Evolutionary conservation across 768 basidiomycete species (phyloP).

Genomic region (Lactarius trivialis): DNA sequence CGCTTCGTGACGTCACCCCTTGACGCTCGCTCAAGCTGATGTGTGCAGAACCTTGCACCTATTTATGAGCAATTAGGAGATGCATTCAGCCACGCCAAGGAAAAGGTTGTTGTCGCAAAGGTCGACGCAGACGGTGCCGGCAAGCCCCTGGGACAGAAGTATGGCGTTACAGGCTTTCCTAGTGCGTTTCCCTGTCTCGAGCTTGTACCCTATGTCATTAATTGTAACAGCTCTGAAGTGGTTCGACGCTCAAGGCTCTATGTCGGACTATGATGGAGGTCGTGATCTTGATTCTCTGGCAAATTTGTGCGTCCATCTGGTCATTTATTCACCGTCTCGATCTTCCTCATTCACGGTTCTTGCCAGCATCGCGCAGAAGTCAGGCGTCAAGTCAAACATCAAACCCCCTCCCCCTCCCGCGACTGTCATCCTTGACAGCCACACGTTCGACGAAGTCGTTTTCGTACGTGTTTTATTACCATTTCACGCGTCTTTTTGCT

Average conservation of each 20-base stretch:
- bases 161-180: constrained; percentile 78
- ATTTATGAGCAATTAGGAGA: constrained; percentile 84
- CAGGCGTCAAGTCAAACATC: constrained; percentile 81
- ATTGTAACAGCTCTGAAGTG: constrained; percentile 73
- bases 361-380: constrained; percentile 61
- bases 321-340: constrained; percentile 1
- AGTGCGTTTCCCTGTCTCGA: constrained; percentile 46
- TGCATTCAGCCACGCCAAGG: constrained; percentile 69
- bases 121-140: constrained; percentile 90
- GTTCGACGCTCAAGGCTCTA: constrained; percentile 60
- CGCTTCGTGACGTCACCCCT: too few relatives aligned
- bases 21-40: background rate
- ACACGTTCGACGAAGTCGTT: constrained; percentile 72
- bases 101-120: constrained; percentile 85
- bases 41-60: constrained; percentile 73
- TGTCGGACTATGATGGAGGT: constrained; percentile 65
- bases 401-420: constrained; percentile 76
- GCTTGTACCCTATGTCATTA: constrained; percentile 7
- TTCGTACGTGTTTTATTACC: constrained; percentile 37
- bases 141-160: constrained; percentile 66
- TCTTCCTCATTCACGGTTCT: background rate
- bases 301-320: constrained; percentile 50
- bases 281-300: constrained; percentile 76
- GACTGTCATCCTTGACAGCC: constrained; percentile 56
- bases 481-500: background rate